These are phyloP conservation scores for Talaromyces piceae DNA, from an alignment of 2,329 filamentous ascomycete species.

Conservation along the genomic window DNA sequence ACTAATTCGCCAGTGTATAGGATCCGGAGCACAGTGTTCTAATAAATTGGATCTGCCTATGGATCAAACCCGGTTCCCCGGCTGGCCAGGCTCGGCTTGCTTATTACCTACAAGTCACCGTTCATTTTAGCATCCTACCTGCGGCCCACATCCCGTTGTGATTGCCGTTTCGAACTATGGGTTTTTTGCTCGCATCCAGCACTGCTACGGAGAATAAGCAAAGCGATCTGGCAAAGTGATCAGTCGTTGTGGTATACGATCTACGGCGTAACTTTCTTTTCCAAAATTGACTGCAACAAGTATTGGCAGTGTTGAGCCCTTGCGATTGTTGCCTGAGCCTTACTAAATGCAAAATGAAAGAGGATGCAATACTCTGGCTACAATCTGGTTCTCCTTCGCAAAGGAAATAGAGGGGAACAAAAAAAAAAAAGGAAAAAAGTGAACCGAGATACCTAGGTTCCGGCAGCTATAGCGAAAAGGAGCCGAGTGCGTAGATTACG, in stretches of 20 bases:
- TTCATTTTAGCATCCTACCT: background rate
- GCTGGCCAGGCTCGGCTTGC: background rate
- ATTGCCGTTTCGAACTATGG: too few relatives aligned
- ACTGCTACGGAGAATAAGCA: background rate
- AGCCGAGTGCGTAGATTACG: too few relatives aligned
- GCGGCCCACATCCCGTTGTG: background rate
- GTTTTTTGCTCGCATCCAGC: background rate
- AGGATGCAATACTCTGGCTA: too few relatives aligned
- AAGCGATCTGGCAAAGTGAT: background rate
- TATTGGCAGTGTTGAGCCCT: too few relatives aligned
- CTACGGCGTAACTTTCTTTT: background rate
- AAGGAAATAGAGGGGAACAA: too few relatives aligned
- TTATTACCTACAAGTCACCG: background rate
- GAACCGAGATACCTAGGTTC: too few relatives aligned
- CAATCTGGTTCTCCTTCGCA: too few relatives aligned
- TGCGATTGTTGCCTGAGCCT: too few relatives aligned
- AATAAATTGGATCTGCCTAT: background rate
- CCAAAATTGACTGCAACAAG: too few relatives aligned
- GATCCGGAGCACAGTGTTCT: background rate
- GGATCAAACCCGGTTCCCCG: background rate
- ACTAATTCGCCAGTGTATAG: background rate
- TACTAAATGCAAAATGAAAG: too few relatives aligned
- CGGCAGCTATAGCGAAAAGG: too few relatives aligned
- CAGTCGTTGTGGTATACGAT: background rate
- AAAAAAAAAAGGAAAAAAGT: too few relatives aligned